Base-by-base conservation (phyloP, 78 protist species). In the Monosiga brevicollis region DNA sequence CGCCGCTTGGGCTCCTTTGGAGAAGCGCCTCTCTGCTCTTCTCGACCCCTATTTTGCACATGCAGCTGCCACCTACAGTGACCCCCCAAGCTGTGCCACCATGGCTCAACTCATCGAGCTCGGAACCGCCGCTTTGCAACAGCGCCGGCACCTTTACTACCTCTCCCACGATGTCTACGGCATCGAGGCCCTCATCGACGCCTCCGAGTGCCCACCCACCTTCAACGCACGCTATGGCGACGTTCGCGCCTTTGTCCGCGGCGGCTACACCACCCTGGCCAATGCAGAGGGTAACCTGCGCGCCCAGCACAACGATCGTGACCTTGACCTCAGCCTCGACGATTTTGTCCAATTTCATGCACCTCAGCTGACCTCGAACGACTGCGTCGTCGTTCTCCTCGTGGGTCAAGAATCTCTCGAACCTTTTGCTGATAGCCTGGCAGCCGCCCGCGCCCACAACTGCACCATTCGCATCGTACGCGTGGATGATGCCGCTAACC, bases 201-300 rank as follows among this genome's bases (percentile, higher is more conserved):
- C 89, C 15, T 86, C 89, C 23, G 92, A 89, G 82, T 83, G 87
- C 32, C 76, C 78, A 0, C 89, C 89, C n/a, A 89, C 92, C 38
- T 89, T 76, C 79, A 87, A 87, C 38, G 92, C 92, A 25, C 79
- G 76, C 38, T 62, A 43, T 38, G 73, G 43, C n/a, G 89, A 89
- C 43, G 89, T 89, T 6, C 85, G 87, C 79, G 92, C 87, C 35
- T 89, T 86, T 40, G 36, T 89, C 32, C 24, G 81, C 37, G 77
- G 86, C 43, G 81, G 91, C 36, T 88, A 86, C 85, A 0, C 32
- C 32, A 76, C 83, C 37, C 84, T 88, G 87, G 73, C 73, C 22
- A 88, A 88, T 62, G 49, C 40, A 26, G 86, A 84, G 35, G 88
- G 88, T 20, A 86, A 88, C 74, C 41, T 83, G 71, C 38, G 85